Evolutionary conservation across 2,329 filamentous ascomycete genomes (phyloP).

Genomic region (Arthrobotrys sphaeroides): DNA sequence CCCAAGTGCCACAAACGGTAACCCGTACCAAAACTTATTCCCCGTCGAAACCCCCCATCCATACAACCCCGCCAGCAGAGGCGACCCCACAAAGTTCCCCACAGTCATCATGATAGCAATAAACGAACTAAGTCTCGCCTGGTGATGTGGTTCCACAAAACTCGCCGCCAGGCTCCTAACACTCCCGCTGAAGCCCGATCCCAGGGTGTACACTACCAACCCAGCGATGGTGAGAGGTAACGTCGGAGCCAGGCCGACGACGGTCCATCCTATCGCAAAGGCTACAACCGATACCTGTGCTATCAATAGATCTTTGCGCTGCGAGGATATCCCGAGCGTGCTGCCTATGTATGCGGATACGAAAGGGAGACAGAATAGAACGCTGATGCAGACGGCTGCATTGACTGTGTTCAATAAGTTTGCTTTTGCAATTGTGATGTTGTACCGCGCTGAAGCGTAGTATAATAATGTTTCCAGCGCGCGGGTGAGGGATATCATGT

Average conservation of each 20-base stretch:
- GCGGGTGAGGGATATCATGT: conserved; percentile 16
- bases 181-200: conserved; percentile 42
- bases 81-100: conserved; percentile 46
- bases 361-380: conserved; percentile 36
- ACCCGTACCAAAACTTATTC: conserved; percentile 37
- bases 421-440: conserved; percentile 38
- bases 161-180: conserved; percentile 46
- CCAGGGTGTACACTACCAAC: conserved; percentile 31
- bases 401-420: conserved; percentile 47
- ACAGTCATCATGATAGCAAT: conserved; percentile 38
- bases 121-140: conserved; percentile 41
- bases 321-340: conserved; percentile 29
- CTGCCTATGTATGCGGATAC: conserved; percentile 27
- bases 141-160: conserved; percentile 49
- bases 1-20: conserved; percentile 35
- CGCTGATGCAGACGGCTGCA: conserved; percentile 32
- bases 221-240: conserved; percentile 21
- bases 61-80: conserved; percentile 35
- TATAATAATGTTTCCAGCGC: conserved; percentile 40
- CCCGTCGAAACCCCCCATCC: conserved; percentile 37
- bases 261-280: conserved; percentile 37
- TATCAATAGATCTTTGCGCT: conserved; percentile 46
- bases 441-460: conserved; percentile 40
- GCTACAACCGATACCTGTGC: conserved; percentile 30
- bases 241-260: conserved; percentile 33